Evolutionary conservation across 192 early-diverging fungal species (phyloP).

Genomic region (Coemansia sp.): DNA sequence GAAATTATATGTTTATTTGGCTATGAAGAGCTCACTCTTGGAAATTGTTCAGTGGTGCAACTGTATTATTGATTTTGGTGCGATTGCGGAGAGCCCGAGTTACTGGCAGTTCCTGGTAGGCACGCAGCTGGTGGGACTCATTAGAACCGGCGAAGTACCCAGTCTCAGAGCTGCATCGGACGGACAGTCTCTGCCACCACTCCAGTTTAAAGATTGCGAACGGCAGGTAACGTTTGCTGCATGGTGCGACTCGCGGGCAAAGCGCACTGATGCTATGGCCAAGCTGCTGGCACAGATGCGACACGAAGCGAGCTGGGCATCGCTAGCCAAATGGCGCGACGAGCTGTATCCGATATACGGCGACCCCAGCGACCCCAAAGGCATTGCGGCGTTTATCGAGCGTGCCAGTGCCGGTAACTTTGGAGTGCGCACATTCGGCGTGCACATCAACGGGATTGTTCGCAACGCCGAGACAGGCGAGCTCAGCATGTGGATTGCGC

Average conservation of each 20-base stretch:
- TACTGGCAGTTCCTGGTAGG: slow-evolving; percentile 6
- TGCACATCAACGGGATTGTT: slow-evolving; percentile 84
- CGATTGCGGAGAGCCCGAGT: neutral
- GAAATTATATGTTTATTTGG: neutral
- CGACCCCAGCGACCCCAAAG: slow-evolving; percentile 15
- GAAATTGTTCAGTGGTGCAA: slow-evolving; percentile 4
- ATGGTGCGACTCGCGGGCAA: neutral
- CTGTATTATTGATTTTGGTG: neutral
- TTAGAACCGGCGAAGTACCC: neutral
- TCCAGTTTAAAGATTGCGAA: slow-evolving; percentile 8
- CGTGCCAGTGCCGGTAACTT: slow-evolving; percentile 75
- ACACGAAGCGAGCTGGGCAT: slow-evolving; percentile 12
- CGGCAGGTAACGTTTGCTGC: slow-evolving; percentile 11
- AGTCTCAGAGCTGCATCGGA: slow-evolving; percentile 7
- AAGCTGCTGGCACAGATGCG: slow-evolving; percentile 18
- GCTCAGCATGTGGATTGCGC: slow-evolving; percentile 85
- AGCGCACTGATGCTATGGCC: slow-evolving; percentile 20
- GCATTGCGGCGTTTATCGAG: slow-evolving; percentile 68
- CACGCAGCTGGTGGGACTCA: neutral
- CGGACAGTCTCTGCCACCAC: neutral
- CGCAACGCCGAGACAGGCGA: slow-evolving; percentile 18
- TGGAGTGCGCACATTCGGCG: slow-evolving; percentile 84
- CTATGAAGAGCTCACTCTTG: neutral
- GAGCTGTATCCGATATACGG: slow-evolving; percentile 85
- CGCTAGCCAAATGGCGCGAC: slow-evolving; percentile 69